Conservation (phyloP, 345 rosid species). For the Lepidium aucheri region DNA sequence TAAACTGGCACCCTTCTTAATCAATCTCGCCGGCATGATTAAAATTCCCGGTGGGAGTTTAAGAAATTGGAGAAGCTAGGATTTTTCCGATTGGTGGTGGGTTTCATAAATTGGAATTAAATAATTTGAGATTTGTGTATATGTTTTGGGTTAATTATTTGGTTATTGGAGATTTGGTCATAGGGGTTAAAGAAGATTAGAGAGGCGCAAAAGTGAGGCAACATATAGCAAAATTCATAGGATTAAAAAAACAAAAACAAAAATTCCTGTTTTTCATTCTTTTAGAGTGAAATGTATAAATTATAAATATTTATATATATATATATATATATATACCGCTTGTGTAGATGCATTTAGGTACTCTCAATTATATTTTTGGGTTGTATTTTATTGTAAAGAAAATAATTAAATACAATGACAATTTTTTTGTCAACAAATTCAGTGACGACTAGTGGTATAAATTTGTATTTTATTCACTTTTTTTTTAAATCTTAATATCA, state of each 20-base stretch:
- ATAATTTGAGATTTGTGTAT: constrained; percentile 28
- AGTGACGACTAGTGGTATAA: too few species aligned
- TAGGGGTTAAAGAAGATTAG: constrained; percentile 17
- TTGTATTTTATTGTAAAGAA: constrained; percentile 11
- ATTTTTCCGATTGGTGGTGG: constrained; percentile 5
- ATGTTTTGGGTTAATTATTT: constrained; percentile 15
- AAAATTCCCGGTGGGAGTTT: too few species aligned
- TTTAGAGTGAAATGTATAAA: neutral
- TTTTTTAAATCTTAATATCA: too few species aligned
- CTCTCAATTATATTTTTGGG: neutral
- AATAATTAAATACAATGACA: neutral
- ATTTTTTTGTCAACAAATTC: too few species aligned
- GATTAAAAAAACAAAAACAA: neutral
- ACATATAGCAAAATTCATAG: constrained; percentile 17
- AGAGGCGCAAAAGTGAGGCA: constrained; percentile 15
- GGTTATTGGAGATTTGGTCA: constrained; percentile 1
- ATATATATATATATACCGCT: neutral
- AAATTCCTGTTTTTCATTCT: neutral
- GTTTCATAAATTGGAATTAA: neutral
- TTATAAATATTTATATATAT: neutral
- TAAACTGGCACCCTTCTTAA: constrained; percentile 68
- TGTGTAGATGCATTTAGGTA: constrained; percentile 14
- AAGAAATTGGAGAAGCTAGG: too few species aligned
- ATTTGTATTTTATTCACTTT: too few species aligned
- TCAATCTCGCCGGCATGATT: neutral